A percentile compares a stretch with the other conserved stretches of the same genome.
phyloP scores from a whole-genome alignment of 371 early-diverging fungal species.

The Zancudomyces culisetae region DNA sequence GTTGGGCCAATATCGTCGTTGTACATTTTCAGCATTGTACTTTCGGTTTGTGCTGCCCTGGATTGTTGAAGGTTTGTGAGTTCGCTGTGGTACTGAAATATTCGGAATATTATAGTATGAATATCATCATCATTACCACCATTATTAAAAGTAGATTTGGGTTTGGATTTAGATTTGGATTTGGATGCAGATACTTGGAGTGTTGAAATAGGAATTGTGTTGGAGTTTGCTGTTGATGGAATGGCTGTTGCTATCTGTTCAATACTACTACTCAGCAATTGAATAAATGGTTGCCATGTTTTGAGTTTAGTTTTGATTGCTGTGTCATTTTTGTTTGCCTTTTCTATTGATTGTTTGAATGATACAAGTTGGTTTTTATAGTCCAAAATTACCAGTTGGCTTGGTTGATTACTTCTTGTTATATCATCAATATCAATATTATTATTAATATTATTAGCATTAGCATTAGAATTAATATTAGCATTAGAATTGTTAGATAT shows the following conservation, averaged over 20 bases:
- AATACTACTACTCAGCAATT: constrained; percentile 26
- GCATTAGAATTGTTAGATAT: constrained; percentile 59
- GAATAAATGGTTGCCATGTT: constrained; percentile 38
- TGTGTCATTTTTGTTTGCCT: constrained; percentile 45
- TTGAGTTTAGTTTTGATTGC: constrained; percentile 41
- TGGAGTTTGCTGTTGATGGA: constrained; percentile 27
- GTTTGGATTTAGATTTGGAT: constrained; percentile 8
- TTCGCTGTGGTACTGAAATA: constrained; percentile 30
- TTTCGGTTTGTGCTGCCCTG: constrained; percentile 31
- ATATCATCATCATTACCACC: constrained; percentile 18
- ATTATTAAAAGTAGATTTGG: constrained; percentile 9
- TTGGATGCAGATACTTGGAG: background rate
- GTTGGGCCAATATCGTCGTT: constrained; percentile 48
- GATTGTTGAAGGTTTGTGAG: constrained; percentile 27
- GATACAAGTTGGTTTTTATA: constrained; percentile 36
- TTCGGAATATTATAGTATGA: constrained; percentile 26
- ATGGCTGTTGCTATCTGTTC: constrained; percentile 20
- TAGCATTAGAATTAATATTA: constrained; percentile 48
- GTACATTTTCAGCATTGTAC: constrained; percentile 31
- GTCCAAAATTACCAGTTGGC: constrained; percentile 33
- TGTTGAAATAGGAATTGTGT: too few relatives aligned
- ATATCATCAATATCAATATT: constrained; percentile 32
- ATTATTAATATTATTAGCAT: constrained; percentile 32
- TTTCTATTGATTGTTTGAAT: constrained; percentile 39
- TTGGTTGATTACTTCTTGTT: constrained; percentile 28